Base-by-base conservation (phyloP, 495 filamentous ascomycete genomes). In the Podospora pseudopauciseta region DNA sequence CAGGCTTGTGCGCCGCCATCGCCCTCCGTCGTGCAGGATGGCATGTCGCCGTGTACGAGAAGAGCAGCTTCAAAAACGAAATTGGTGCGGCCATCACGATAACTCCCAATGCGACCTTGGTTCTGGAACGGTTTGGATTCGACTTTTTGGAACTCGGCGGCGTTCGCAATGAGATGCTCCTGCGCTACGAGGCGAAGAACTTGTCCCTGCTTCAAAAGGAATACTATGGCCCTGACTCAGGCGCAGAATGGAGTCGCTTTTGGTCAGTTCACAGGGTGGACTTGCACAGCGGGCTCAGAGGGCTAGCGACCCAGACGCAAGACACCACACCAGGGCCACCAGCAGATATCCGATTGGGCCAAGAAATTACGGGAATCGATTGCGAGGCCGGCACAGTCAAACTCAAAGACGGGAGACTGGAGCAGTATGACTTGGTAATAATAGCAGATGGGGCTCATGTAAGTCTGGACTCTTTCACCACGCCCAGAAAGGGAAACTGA, bases 21-120 rank as follows among this genome's bases (percentile, higher is more conserved):
- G 82, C 82, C 1, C 72, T 86, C 30, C 79, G 83, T 23, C 79
- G 77, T 1, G 76, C 78, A 4, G 86, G 85, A 4, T 82, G 85
- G 68, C 65, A 78, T 65, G 84, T 87, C 20, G 53, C 82, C 66
- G 81, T 88, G 28, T 77, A 82, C 62, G 86, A 88, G 68, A 84
- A 81, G 26, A 84, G 81, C 1, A 68, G 23, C 4, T 85, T 87
- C 72, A 73, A 80, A n/a, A 84, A 78, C 53, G 85, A 88, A 69
- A 78, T 85, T 6, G 86, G 86, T 2, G 86, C 86, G 2, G 85
- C 84, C 20, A 84, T 87, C 63, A 75, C 80, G n/a, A 63, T 84
- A 5, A 77, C 80, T 0, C 85, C 85, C 1, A 87, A 87, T 67
- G 84, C 81, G 3, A 77, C 77, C 23, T 73, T 75, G 23, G 80